phyloP scores from a whole-genome alignment of 192 early-diverging fungal species.

The Coemansia sp. region DNA sequence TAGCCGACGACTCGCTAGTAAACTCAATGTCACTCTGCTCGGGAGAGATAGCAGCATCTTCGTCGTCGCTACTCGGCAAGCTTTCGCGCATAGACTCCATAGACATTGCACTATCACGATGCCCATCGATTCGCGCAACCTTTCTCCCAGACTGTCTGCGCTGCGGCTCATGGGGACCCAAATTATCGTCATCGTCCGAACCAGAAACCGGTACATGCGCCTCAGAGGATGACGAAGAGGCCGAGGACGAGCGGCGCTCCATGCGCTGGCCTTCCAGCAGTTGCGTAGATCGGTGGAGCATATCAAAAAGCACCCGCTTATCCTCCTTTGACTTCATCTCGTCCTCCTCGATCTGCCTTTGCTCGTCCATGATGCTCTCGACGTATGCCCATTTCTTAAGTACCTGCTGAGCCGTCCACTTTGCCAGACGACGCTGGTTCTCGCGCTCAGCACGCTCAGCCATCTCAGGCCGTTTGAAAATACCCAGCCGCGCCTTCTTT shows the following conservation, averaged over 20 bases:
- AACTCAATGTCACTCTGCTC: constrained; percentile 25
- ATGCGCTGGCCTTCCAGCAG: constrained; percentile 64
- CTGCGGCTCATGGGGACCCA: background rate
- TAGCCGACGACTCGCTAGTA: constrained; percentile 22
- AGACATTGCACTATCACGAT: background rate
- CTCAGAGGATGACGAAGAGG: background rate
- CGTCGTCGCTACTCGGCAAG: constrained; percentile 10
- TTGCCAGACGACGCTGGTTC: constrained; percentile 57
- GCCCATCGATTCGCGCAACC: background rate
- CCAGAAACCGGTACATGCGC: background rate
- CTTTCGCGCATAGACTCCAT: constrained; percentile 4
- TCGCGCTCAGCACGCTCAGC: constrained; percentile 32
- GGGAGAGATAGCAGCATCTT: constrained; percentile 16
- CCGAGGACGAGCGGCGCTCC: background rate
- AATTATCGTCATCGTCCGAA: background rate
- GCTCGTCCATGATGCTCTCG: constrained; percentile 61
- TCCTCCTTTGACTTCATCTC: constrained; percentile 65
- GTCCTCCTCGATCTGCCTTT: constrained; percentile 61
- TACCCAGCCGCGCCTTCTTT: constrained; percentile 28
- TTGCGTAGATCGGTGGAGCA: constrained; percentile 73
- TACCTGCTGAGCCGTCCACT: constrained; percentile 67
- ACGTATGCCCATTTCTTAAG: constrained; percentile 75
- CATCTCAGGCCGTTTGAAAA: constrained; percentile 22
- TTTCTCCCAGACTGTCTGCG: background rate
- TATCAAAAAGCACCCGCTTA: constrained; percentile 68